These are phyloP conservation scores for Amborella trichopoda DNA, from an alignment of 164 flowering plant genomes.

Conservation along the genomic window DNA sequence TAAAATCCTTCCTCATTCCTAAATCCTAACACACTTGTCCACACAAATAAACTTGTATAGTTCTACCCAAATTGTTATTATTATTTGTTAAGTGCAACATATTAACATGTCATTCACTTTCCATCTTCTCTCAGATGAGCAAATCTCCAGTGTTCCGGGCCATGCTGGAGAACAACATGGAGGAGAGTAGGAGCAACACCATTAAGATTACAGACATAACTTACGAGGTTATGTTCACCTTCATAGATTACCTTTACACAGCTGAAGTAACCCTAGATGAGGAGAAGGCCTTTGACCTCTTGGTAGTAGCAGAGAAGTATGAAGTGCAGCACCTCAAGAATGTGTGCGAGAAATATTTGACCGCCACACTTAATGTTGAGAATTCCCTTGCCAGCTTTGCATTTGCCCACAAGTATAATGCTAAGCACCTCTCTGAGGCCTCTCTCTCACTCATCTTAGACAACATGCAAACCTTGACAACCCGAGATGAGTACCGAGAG, in stretches of 20 bases:
- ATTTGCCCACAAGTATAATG: slow-evolving; percentile 82
- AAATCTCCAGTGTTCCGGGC: slow-evolving; percentile 89
- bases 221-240: slow-evolving; percentile 56
- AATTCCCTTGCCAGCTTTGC: slow-evolving; percentile 49
- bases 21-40: too few relatives aligned
- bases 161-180: slow-evolving; percentile 88
- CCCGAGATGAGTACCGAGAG: slow-evolving; percentile 55
- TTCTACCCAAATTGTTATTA: too few relatives aligned
- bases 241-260: slow-evolving; percentile 66
- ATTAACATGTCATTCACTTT: neutral
- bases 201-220: slow-evolving; percentile 68
- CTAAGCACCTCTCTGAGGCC: slow-evolving; percentile 47
- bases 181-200: slow-evolving; percentile 71
- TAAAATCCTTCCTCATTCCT: too few relatives aligned
- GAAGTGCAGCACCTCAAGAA: slow-evolving; percentile 76
- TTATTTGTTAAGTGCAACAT: too few relatives aligned
- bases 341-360: slow-evolving; percentile 61
- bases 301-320: slow-evolving; percentile 76
- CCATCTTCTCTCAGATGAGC: slow-evolving; percentile 30
- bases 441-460: slow-evolving; percentile 48
- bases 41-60: too few relatives aligned
- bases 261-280: slow-evolving; percentile 77
- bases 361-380: slow-evolving; percentile 60
- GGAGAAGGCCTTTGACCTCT: slow-evolving; percentile 58
- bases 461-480: slow-evolving; percentile 66